These are phyloP conservation scores for Ceratobasidium sp. DNA, from an alignment of 1,284 basidiomycete genomes.

Conservation along the genomic window DNA sequence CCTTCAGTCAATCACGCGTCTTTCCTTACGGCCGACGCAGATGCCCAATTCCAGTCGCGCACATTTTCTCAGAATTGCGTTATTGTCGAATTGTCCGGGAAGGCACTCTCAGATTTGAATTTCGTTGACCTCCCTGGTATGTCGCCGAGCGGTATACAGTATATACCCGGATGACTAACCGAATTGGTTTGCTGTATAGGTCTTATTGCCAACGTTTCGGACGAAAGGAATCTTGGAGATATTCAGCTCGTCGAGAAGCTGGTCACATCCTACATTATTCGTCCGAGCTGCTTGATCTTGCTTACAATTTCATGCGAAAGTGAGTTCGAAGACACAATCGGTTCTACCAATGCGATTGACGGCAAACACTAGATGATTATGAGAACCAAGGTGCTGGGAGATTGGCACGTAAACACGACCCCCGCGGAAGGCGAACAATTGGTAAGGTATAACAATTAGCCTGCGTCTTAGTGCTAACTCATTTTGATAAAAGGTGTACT, in stretches of 20 bases:
- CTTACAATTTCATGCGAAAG: constrained; percentile 81
- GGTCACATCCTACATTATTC: constrained; percentile 71
- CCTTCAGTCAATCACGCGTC: constrained; percentile 59
- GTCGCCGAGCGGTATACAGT: background rate
- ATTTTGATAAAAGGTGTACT: constrained; percentile 69
- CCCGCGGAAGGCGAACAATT: constrained; percentile 73
- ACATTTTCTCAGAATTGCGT: constrained; percentile 74
- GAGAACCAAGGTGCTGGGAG: constrained; percentile 77
- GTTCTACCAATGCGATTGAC: no score
- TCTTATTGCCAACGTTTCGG: constrained; percentile 72
- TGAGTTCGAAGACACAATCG: constrained; percentile 55
- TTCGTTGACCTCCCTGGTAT: constrained; percentile 79
- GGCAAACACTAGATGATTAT: constrained; percentile 69
- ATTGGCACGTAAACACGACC: constrained; percentile 70
- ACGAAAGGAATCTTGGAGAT: constrained; percentile 66
- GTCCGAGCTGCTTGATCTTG: constrained; percentile 75
- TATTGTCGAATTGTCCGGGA: constrained; percentile 75
- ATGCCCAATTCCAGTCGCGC: constrained; percentile 53
- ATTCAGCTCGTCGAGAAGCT: constrained; percentile 74
- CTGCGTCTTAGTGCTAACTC: background rate
- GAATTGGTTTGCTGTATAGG: constrained; percentile 58
- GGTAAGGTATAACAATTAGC: constrained; percentile 61
- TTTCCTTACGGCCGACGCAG: constrained; percentile 60
- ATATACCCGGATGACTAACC: no score
- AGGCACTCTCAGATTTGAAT: constrained; percentile 76